These are phyloP conservation scores for Wickerhamiella kazuoi DNA, from an alignment of 805 yeast species.

Conservation along the genomic window DNA sequence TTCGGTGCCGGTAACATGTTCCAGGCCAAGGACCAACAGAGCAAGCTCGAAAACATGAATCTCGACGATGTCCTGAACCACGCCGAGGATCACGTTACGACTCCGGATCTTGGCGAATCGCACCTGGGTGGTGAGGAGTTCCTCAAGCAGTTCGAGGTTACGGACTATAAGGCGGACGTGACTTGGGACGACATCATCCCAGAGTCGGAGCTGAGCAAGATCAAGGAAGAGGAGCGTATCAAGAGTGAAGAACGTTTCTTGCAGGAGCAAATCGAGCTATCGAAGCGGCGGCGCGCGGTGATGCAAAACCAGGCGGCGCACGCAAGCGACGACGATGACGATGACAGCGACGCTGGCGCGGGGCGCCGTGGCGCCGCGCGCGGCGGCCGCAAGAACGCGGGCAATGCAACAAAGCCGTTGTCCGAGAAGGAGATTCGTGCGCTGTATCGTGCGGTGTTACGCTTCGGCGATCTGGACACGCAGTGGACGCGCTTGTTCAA, in stretches of 20 bases:
- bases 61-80: conserved; percentile 89
- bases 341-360: conserved; percentile 18
- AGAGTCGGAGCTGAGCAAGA: conserved; percentile 69
- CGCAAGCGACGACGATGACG: conserved; percentile 50
- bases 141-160: conserved; percentile 89
- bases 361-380: no score
- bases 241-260: conserved; percentile 71
- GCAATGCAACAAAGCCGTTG: conserved; percentile 36
- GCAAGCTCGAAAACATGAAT: conserved; percentile 85
- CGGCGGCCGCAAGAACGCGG: conserved; percentile 12
- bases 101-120: conserved; percentile 94
- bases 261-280: conserved; percentile 79
- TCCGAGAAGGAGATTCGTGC: conserved; percentile 78
- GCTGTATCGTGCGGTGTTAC: conserved; percentile 63
- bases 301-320: conserved; percentile 37
- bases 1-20: conserved; percentile 99
- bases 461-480: conserved; percentile 56
- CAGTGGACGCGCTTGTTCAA: conserved; percentile 73
- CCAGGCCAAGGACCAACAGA: conserved; percentile 84
- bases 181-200: conserved; percentile 99
- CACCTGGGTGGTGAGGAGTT: conserved; percentile 97
- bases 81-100: conserved; percentile 93
- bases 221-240: conserved; percentile 82
- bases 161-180: conserved; percentile 95
- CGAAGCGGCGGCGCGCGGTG: conserved; percentile 63